Base-by-base conservation (phyloP, 1,284 basidiomycete genomes). In the Trichosporon sp. region DNA sequence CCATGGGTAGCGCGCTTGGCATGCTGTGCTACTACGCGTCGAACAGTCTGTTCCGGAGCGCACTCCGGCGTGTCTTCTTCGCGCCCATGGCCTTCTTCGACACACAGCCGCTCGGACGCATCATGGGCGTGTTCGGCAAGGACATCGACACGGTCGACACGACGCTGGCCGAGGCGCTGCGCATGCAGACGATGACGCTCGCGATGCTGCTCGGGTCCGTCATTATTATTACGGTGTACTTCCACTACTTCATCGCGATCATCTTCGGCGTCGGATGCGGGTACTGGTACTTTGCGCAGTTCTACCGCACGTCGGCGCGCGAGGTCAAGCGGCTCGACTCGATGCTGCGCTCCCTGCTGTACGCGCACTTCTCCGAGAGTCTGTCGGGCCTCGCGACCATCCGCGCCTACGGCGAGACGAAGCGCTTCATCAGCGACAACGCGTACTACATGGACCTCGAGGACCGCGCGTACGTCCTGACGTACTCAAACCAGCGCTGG, bases 281-380 rank as follows among this genome's bases (percentile, higher is more conserved):
- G 0, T 80, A 80, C 62, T 75, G 72, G 75, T 78, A 72, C 71
- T 72, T 72, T 70, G 73, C 76, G 2, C 65, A 76, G 62, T 95
- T 94, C 84, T 97, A 97, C 77, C 89, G 92, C 31, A 87, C 90
- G 0, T 93, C 92, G 76, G 92, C 95, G 12, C 86, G 94, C 75
- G 95, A 97, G 80, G 62, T 80, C 56, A 80, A 79, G 66, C 74
- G 77, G 21, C 64, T 76, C 86, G 89, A 91, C 75, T 63, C 88
- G 0, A 88, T 90, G 83, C 84, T 91, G 13, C 88, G 90, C 51
- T 89, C 88, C 0, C 80, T 89, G 27, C 85, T 93, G 15, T 93
- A 93, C 78, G 87, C 90, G 1, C 92, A 93, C 82, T 90, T 93
- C 75, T 88, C 89, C 0, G 92, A 95, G 81, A 90, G 90, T 35